Base-by-base conservation (phyloP, 352 stramenopile species). In the Globisporangium apiculatum region DNA sequence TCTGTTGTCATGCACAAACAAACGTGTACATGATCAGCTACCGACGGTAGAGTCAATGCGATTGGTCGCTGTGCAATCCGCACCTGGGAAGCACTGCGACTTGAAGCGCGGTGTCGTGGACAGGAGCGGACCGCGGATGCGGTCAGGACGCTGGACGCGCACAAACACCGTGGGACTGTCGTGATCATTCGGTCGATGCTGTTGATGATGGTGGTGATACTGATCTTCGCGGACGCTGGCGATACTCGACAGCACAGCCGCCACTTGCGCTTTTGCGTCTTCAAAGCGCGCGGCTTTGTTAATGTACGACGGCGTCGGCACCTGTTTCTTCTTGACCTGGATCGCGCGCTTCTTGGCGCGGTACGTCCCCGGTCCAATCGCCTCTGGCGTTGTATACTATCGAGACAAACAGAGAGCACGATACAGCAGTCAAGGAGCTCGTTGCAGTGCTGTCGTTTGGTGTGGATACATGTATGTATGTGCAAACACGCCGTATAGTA, bases 71-170 rank as follows among this genome's bases (percentile, higher is more conserved):
- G n/a, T n/a, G n/a, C n/a, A n/a, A n/a, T n/a, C n/a, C n/a, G 46
- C 10, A 85, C 76, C 79, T 69, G 79, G 79, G 53, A 89, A 90
- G 11, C 73, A 62, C 12, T 58, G 66, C 3, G 77, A 90, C 55
- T 90, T 90, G 65, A 90, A 90, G 12, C 80, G 67, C 24, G 77
- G 73, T 0, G 75, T 90, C 0, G 72, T 80, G 7, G 80, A 90
- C 43, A 87, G 67, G 35, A 86, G 63, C 0, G 66, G 72, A 4
- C 77, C 73, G 12, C 71, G 81, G 7, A 69, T 53, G 61, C 78
- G 76, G 18, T 78, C 72, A 14, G 64, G 61, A 35, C 40, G 47
- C 46, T 59, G 54, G 61, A 65, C n/a, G 46, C 61, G 11, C 45
- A 66, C 53, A 11, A 40, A 54, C 17, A 56, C 56, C 43, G 46